A percentile compares a stretch with the other conserved stretches of the same genome.
These are phyloP conservation scores for Xylariaceae sp. DNA, from an alignment of 2,329 filamentous ascomycete genomes.

Conservation along the genomic window DNA sequence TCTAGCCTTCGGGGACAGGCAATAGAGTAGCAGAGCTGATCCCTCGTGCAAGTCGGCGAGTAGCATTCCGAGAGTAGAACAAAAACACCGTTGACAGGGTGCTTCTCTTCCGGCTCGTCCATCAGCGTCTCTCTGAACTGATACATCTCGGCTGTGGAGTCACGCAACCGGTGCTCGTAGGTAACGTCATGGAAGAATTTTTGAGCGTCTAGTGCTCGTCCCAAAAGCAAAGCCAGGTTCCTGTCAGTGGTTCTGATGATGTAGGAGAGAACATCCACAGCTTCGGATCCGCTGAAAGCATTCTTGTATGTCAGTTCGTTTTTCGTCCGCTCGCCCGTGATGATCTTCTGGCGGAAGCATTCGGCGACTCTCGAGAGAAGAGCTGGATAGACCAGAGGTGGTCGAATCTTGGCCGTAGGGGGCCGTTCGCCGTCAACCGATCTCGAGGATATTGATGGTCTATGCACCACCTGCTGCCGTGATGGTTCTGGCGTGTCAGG, in stretches of 20 bases:
- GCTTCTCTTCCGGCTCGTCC: conserved; percentile 75
- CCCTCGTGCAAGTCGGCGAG: conserved; percentile 93
- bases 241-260: conserved; percentile 97
- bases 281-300: conserved; percentile 92
- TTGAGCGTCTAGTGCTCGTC: conserved; percentile 90
- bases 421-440: conserved; percentile 59
- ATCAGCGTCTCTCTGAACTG: conserved; percentile 93
- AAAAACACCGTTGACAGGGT: conserved; percentile 88
- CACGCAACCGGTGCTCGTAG: conserved; percentile 92
- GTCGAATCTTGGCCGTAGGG: conserved; percentile 64
- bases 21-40: conserved; percentile 96
- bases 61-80: conserved; percentile 96
- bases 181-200: conserved; percentile 99
- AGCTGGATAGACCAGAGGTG: conserved; percentile 91
- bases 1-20: conserved; percentile 91
- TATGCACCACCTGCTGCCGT: conserved; percentile 54
- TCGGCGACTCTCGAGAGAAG: conserved; percentile 91
- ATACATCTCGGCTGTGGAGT: conserved; percentile 93
- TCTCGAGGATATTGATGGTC: conserved; percentile 59
- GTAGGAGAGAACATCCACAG: conserved; percentile 91
- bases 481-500: conserved; percentile 62
- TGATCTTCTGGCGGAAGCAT: conserved; percentile 87
- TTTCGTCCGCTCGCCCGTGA: conserved; percentile 86
- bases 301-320: conserved; percentile 97
- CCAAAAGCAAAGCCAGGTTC: conserved; percentile 87